Evolutionary conservation across 2,329 filamentous ascomycete genomes (phyloP).

Genomic region (Apiospora phragmitis): DNA sequence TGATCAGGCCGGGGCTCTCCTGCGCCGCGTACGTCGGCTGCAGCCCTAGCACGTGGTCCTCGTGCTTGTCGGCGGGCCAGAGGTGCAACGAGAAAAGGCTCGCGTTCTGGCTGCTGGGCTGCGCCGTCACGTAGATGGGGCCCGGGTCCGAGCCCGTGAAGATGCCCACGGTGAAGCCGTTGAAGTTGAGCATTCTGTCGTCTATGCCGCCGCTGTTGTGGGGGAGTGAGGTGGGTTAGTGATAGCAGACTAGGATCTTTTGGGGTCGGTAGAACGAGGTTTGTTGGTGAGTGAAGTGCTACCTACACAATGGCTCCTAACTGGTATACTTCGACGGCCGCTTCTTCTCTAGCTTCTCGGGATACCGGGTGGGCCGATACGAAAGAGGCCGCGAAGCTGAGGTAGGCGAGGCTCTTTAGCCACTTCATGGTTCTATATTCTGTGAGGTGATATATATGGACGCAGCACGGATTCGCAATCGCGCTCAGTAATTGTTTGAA

Average conservation of each 20-base stretch:
- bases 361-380: neutral
- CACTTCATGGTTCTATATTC: neutral
- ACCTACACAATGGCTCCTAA: neutral
- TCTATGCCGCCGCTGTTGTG: neutral
- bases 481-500: neutral
- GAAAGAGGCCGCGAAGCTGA: neutral
- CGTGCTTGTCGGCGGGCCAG: neutral
- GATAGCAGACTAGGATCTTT: too few relatives aligned
- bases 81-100: neutral
- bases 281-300: neutral
- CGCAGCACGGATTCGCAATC: neutral
- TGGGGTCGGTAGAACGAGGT: too few relatives aligned
- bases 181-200: neutral
- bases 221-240: neutral
- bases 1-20: conserved; percentile 1
- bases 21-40: neutral
- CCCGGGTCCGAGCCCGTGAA: neutral
- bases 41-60: neutral
- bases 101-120: neutral
- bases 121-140: conserved; percentile 1
- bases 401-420: neutral
- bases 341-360: neutral
- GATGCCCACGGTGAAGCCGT: conserved; percentile 4
- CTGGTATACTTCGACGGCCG: neutral
- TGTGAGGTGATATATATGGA: neutral